These are phyloP conservation scores for Ascomycota sp. DNA, from an alignment of 2,329 filamentous ascomycete species.

Conservation along the genomic window DNA sequence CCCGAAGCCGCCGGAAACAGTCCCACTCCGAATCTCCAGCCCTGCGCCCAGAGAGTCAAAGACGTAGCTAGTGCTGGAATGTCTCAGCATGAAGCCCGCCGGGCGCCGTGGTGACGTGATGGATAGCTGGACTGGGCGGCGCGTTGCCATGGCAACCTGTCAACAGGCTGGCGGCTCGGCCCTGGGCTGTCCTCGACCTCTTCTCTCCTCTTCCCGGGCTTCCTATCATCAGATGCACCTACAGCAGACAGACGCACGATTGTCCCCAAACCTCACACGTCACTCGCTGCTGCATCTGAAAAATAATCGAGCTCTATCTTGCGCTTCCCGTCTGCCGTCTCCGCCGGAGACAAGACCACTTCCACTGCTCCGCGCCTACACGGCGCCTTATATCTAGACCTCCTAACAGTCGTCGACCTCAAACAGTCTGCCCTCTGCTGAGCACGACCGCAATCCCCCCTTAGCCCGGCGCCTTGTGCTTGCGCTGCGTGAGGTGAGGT, in stretches of 20 bases:
- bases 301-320: too few species aligned
- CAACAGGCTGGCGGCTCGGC: slow-evolving; percentile 9
- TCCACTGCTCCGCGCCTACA: not conserved
- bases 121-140: not conserved
- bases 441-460: slow-evolving; percentile 19
- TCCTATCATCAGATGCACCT: slow-evolving; percentile 1
- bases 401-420: slow-evolving; percentile 3
- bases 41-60: too few species aligned
- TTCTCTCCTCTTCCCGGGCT: slow-evolving; percentile 3
- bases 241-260: not conserved
- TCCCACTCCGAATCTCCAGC: too few species aligned
- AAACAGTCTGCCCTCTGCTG: slow-evolving; percentile 23
- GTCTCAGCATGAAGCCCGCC: slow-evolving; percentile 1
- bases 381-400: not conserved
- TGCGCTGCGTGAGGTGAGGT: slow-evolving; percentile 59
- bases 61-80: slow-evolving; percentile 1
- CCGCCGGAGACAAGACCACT: not conserved
- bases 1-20: too few species aligned
- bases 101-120: slow-evolving; percentile 5
- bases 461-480: slow-evolving; percentile 58
- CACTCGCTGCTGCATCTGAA: too few species aligned
- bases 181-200: slow-evolving; percentile 4
- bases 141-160: slow-evolving; percentile 14
- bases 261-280: not conserved
- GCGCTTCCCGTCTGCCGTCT: not conserved